A percentile compares a stretch with the other conserved stretches of the same genome.
Evolutionary conservation across 805 yeast species (phyloP).

Genomic region (Candida peoriensis): DNA sequence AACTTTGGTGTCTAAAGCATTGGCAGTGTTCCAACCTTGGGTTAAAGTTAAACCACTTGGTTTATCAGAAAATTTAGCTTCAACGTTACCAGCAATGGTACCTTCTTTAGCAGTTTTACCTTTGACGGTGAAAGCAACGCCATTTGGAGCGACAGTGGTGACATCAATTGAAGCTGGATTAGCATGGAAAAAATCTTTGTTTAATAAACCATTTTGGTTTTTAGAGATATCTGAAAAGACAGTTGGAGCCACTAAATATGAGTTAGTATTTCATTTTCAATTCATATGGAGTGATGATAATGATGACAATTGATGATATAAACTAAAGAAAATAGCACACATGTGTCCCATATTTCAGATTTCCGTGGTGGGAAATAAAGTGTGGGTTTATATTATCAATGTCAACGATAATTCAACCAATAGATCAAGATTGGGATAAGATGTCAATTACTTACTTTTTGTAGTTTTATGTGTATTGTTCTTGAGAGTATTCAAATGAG

Average conservation of each 20-base stretch:
- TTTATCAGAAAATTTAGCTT: conserved; percentile 91
- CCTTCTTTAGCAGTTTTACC: conserved; percentile 81
- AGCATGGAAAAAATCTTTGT: conserved; percentile 89
- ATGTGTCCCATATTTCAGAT: too few relatives aligned
- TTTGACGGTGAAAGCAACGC: conserved; percentile 90
- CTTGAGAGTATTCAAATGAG: too few relatives aligned
- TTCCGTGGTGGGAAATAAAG: too few relatives aligned
- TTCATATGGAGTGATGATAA: too few relatives aligned
- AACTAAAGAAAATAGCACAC: too few relatives aligned
- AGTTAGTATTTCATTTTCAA: too few relatives aligned
- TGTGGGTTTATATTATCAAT: too few relatives aligned
- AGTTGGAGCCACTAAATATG: conserved; percentile 83
- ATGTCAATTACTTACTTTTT: too few relatives aligned
- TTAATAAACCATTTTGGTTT: conserved; percentile 84
- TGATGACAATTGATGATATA: too few relatives aligned
- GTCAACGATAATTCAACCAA: too few relatives aligned
- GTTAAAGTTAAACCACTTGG: conserved; percentile 87
- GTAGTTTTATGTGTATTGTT: too few relatives aligned
- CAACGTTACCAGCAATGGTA: conserved; percentile 82
- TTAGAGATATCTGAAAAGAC: conserved; percentile 92
- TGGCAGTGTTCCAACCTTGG: conserved; percentile 97
- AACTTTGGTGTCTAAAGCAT: conserved; percentile 85
- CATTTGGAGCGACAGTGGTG: conserved; percentile 92
- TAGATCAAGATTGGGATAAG: too few relatives aligned
- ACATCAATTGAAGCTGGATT: conserved; percentile 84